Evolutionary conservation across 371 early-diverging fungal species (phyloP).

Genomic region (Coemansia sp.): DNA sequence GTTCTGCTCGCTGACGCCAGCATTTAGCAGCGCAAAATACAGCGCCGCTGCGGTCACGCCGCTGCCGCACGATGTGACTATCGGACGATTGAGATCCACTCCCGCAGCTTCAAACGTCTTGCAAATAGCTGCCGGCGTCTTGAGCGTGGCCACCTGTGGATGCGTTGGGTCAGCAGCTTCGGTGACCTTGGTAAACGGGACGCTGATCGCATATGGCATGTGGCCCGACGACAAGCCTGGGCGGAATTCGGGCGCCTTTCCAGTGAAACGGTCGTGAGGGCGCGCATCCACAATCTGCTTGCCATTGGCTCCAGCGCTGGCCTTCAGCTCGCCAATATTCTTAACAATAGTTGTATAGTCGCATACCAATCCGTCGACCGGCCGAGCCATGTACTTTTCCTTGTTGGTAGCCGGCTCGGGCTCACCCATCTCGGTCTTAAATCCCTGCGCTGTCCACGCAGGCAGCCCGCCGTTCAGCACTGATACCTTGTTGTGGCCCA

Average conservation of each 20-base stretch:
- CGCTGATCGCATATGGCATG: slow-evolving; percentile 77
- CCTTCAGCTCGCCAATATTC: slow-evolving; percentile 39
- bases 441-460: slow-evolving; percentile 68
- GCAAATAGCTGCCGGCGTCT: slow-evolving; percentile 53
- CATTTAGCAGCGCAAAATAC: slow-evolving; percentile 67
- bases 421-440: slow-evolving; percentile 55
- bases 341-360: slow-evolving; percentile 22
- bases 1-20: slow-evolving; percentile 55
- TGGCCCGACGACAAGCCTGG: slow-evolving; percentile 81
- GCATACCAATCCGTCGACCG: slow-evolving; percentile 15
- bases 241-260: slow-evolving; percentile 81
- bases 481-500: slow-evolving; percentile 82
- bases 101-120: slow-evolving; percentile 55
- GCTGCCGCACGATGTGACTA: slow-evolving; percentile 72
- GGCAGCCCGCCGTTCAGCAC: slow-evolving; percentile 87
- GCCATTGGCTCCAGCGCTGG: slow-evolving; percentile 18
- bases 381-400: slow-evolving; percentile 20
- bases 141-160: slow-evolving; percentile 29
- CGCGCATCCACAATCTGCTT: slow-evolving; percentile 81
- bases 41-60: slow-evolving; percentile 79
- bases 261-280: slow-evolving; percentile 69
- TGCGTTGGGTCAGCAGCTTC: slow-evolving; percentile 48
- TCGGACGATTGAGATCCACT: slow-evolving; percentile 59
- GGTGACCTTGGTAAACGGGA: slow-evolving; percentile 65
- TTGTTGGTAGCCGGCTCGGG: slow-evolving; percentile 3